Percentiles rank a stretch among this genome's conserved stretches.
These are phyloP conservation scores for Tephrocybe sp. DNA, from an alignment of 768 basidiomycete species.

Conservation along the genomic window DNA sequence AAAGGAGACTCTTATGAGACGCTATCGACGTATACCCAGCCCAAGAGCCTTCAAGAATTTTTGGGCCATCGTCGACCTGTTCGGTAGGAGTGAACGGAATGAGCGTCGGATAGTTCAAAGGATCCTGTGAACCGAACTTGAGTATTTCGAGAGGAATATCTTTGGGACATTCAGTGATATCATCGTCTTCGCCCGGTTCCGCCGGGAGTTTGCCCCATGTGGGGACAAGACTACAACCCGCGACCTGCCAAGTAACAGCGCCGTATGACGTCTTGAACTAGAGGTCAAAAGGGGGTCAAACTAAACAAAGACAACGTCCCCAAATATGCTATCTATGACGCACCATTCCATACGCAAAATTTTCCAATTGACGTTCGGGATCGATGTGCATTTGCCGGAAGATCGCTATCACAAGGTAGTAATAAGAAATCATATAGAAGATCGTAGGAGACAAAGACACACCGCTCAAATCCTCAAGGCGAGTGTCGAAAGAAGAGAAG, in stretches of 20 bases:
- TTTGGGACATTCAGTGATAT: not conserved
- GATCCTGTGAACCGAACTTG: not conserved
- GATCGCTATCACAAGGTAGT: not conserved
- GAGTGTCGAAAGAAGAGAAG: not conserved
- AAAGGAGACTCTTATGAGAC: not conserved
- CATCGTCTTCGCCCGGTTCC: not conserved
- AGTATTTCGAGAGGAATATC: slow-evolving; percentile 1
- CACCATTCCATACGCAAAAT: slow-evolving; percentile 11
- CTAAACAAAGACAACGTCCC: too few relatives aligned
- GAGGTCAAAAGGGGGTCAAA: too few relatives aligned
- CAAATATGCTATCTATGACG: not conserved
- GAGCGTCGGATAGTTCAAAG: not conserved
- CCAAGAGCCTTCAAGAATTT: not conserved
- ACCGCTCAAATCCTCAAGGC: slow-evolving; percentile 5
- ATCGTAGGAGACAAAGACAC: not conserved
- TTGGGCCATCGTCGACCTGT: not conserved
- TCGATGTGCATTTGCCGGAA: slow-evolving; percentile 10
- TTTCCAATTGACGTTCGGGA: not conserved
- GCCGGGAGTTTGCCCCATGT: not conserved
- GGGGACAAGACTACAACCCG: not conserved
- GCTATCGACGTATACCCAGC: not conserved
- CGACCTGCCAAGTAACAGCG: not conserved
- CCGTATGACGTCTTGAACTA: slow-evolving; percentile 1
- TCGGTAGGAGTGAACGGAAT: not conserved
- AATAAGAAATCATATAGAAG: not conserved